Evolutionary conservation across 2,329 filamentous ascomycete genomes (phyloP), one percentile per base, ranked within the genome.

Genomic region (Teratosphaeria viscida): DNA sequence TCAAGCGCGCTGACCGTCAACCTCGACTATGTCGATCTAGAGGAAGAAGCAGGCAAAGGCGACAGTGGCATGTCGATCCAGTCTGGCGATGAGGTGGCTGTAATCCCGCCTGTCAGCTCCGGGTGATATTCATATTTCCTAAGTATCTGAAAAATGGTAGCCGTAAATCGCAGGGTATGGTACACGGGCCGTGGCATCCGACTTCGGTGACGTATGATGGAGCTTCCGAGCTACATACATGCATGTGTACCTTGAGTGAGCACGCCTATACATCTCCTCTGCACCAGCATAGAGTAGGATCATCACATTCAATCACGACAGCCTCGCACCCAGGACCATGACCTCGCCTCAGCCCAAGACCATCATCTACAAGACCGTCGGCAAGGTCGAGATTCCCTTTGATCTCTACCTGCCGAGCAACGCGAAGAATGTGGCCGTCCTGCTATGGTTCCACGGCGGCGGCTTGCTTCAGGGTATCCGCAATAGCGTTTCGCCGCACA

Each of bases 81-180:
- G 57, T 83, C 84, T 63, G 88, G 86, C 32, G 90, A 95, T 70
- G 90, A 95, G 76, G 89, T 95, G 59, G 90, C 88, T 52, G 87
- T 95, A 39, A 92, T 95, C 60, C 90, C 90, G 37, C 90, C 90
- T 10, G 90, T 95, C 65, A 95, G 90, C 78, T 91, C 90, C 43
- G 90, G 90, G 4, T 94, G 73, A 81, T 1, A 26, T 1, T 2
- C n/a, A 19, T 26, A 5, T 49, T 49, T n/a, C 8, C 26, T 11
- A n/a, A 49, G 11, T 16, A 2, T 39, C 37, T 12, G 1, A 7
- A 32, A 32, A 32, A 32, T 32, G 5, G 29, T 32, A 32, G 29
- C 29, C 29, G 29, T 49, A 49, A n/a, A n/a, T 10, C 5, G 23
- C 1, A 49, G 19, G 7, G 23, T 10, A 49, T 49, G 19, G 16